phyloP scores from a whole-genome alignment of 306 rosid genomes.

The Pyrus betulifolia region DNA sequence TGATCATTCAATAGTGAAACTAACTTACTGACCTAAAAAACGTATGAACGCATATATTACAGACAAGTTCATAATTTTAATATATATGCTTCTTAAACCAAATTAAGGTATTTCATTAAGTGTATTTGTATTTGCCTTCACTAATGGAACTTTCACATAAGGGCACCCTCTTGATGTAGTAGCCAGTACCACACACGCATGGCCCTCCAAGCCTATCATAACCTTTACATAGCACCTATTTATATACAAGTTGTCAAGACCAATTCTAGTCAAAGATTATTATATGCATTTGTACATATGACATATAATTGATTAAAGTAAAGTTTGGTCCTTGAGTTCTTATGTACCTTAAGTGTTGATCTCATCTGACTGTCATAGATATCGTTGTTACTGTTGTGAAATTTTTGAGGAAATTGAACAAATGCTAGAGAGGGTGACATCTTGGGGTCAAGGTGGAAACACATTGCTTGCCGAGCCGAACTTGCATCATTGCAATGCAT shows the following conservation, averaged over 20 bases:
- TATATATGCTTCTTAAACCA: too few relatives aligned
- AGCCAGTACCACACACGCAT: constrained; percentile 48
- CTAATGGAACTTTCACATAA: constrained; percentile 21
- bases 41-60: background rate
- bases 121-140: background rate
- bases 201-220: constrained; percentile 60
- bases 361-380: constrained; percentile 55
- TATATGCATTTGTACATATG: background rate
- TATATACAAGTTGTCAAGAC: background rate
- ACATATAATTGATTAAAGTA: background rate
- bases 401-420: constrained; percentile 65
- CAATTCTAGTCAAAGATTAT: background rate
- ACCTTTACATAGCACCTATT: constrained; percentile 42
- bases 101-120: too few relatives aligned
- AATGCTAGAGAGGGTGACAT: constrained; percentile 47
- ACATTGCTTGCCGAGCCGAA: constrained; percentile 56
- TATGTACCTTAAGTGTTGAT: constrained; percentile 17
- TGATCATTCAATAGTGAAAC: background rate
- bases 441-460: constrained; percentile 64
- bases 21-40: too few relatives aligned
- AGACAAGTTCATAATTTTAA: too few relatives aligned
- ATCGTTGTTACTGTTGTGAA: constrained; percentile 44
- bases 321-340: constrained; percentile 7
- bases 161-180: constrained; percentile 40
- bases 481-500: constrained; percentile 66